phyloP scores from a whole-genome alignment of 768 basidiomycete genomes.

The Coprinellus aureogranulatus region DNA sequence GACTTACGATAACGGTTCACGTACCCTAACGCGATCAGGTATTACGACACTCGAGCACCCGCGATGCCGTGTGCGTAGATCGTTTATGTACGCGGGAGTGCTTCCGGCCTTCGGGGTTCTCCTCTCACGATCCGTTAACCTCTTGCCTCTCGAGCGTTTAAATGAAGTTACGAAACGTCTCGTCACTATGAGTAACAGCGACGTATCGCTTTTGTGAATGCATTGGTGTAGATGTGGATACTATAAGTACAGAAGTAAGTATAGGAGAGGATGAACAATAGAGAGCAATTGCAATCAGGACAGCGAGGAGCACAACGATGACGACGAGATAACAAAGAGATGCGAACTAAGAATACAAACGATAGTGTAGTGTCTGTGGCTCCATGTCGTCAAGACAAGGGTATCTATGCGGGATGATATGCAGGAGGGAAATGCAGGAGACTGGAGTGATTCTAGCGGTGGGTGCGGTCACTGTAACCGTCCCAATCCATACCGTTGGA shows the following conservation, averaged over 20 bases:
- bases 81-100: not conserved
- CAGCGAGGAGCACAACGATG: not conserved
- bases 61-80: not conserved
- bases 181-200: not conserved
- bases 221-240: not conserved
- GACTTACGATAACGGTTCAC: not conserved
- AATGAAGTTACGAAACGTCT: constrained; percentile 3
- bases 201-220: not conserved
- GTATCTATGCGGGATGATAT: constrained; percentile 3
- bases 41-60: constrained; percentile 4
- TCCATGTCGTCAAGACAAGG: constrained; percentile 4
- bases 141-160: not conserved
- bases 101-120: constrained; percentile 8
- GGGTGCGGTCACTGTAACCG: constrained; percentile 59
- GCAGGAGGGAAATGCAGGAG: not conserved
- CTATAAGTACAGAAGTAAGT: not conserved
- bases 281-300: not conserved
- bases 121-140: constrained; percentile 4
- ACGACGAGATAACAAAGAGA: not conserved
- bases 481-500: constrained; percentile 59
- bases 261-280: not conserved
- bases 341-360: not conserved
- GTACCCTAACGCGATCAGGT: constrained; percentile 3
- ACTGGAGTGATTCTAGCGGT: constrained; percentile 39
- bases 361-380: not conserved